Percentiles rank a stretch among this genome's conserved stretches.
Evolutionary conservation across 768 basidiomycete species (phyloP).

Genomic region (Trametes cingulata): DNA sequence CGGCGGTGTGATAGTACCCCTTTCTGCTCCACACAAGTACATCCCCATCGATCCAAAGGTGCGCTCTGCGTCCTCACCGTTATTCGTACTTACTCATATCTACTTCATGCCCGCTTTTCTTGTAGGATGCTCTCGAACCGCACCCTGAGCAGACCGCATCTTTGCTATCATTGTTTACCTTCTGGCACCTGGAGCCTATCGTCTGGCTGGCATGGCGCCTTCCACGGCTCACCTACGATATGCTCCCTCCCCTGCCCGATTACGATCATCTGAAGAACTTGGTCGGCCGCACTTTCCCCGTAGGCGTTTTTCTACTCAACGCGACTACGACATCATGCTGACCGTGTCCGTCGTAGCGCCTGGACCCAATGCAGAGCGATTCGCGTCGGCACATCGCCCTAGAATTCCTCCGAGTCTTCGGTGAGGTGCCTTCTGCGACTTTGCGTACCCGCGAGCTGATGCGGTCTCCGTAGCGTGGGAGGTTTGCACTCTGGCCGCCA

Average conservation of each 20-base stretch:
- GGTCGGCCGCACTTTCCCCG: constrained; percentile 2
- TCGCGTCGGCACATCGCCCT: constrained; percentile 36
- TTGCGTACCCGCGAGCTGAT: neutral
- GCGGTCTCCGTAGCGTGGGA: constrained; percentile 19
- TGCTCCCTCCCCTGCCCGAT: constrained; percentile 36
- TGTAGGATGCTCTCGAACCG: constrained; percentile 18
- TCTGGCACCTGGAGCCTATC: constrained; percentile 35
- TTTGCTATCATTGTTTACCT: constrained; percentile 38
- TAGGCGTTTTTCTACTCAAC: constrained; percentile 27
- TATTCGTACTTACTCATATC: too few species aligned
- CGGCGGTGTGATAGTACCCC: constrained; percentile 39
- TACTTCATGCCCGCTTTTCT: too few species aligned
- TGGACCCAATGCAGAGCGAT: constrained; percentile 40
- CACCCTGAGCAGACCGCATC: constrained; percentile 49
- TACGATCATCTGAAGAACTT: constrained; percentile 29
- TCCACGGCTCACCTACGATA: constrained; percentile 30
- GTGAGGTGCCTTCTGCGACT: constrained; percentile 12
- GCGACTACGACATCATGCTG: neutral
- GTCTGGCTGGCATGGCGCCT: constrained; percentile 31
- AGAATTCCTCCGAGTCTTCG: constrained; percentile 33
- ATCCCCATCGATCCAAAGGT: constrained; percentile 41
- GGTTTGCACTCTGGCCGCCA: constrained; percentile 15
- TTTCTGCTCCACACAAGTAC: constrained; percentile 41
- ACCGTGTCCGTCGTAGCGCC: constrained; percentile 22
- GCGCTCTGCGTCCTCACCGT: neutral